phyloP scores from a whole-genome alignment of 805 yeast species.

The Clavispora santaluciae region DNA sequence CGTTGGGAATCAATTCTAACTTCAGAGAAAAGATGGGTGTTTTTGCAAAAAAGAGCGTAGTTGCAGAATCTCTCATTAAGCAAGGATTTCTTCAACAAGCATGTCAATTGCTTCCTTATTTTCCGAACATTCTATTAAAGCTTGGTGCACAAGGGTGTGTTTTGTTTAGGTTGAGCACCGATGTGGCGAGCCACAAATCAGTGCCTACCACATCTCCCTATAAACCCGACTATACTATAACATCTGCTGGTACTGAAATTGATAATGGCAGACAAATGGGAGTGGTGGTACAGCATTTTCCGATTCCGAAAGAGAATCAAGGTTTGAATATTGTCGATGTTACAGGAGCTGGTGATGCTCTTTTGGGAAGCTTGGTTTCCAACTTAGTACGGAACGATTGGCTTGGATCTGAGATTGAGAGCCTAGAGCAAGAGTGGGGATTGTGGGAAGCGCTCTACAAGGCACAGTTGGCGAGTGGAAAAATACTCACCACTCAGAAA shows the following conservation, averaged over 20 bases:
- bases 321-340: constrained; percentile 49
- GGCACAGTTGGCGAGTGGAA: constrained; percentile 39
- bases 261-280: constrained; percentile 36
- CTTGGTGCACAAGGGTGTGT: constrained; percentile 64
- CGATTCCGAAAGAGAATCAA: constrained; percentile 31
- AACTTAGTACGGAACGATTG: constrained; percentile 22
- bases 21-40: constrained; percentile 45
- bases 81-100: constrained; percentile 60
- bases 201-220: constrained; percentile 29
- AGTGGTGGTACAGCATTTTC: constrained; percentile 59
- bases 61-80: constrained; percentile 23
- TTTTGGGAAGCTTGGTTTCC: constrained; percentile 60
- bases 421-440: constrained; percentile 32
- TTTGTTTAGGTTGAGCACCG: constrained; percentile 30
- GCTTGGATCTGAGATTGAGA: constrained; percentile 19
- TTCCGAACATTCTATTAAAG: constrained; percentile 63
- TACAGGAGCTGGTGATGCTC: constrained; percentile 87
- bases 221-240: constrained; percentile 20
- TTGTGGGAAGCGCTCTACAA: constrained; percentile 33
- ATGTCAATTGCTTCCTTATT: constrained; percentile 67
- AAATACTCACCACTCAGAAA: background rate
- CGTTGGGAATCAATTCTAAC: constrained; percentile 43
- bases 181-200: constrained; percentile 26
- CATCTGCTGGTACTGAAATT: constrained; percentile 17
- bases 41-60: constrained; percentile 13